Evolutionary conservation across 1,139 yeast genomes (phyloP).

Genomic region (Yamadazyma friedrichii): DNA sequence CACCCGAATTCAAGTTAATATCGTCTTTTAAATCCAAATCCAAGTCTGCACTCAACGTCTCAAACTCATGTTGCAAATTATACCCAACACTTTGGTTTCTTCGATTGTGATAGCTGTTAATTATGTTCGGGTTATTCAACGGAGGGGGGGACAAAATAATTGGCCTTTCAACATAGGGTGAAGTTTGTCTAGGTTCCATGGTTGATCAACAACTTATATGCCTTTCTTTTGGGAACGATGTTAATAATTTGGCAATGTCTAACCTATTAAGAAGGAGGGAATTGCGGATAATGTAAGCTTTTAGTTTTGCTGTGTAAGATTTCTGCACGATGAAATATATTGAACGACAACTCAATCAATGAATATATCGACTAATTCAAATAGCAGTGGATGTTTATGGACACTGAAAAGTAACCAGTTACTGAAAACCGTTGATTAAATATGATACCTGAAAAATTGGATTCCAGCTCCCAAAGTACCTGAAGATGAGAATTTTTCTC

Average conservation of each 20-base stretch:
- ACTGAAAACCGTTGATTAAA: too few species aligned
- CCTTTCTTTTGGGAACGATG: too few species aligned
- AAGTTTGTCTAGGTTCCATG: conserved; percentile 13
- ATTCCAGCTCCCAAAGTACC: conserved; percentile 1
- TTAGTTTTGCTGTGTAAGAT: too few species aligned
- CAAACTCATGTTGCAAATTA: conserved; percentile 48
- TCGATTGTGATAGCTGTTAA: conserved; percentile 19
- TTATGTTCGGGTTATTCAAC: conserved; percentile 18
- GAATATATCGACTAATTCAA: too few species aligned
- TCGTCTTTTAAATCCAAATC: conserved; percentile 41
- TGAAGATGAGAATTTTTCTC: conserved; percentile 3
- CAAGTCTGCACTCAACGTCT: conserved; percentile 46
- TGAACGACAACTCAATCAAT: too few species aligned
- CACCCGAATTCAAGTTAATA: neutral
- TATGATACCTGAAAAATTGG: too few species aligned
- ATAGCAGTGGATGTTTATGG: too few species aligned
- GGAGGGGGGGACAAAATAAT: conserved; percentile 45
- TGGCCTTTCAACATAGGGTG: conserved; percentile 25
- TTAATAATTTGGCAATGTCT: too few species aligned
- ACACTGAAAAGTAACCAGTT: too few species aligned
- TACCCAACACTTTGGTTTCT: conserved; percentile 45
- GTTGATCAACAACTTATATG: neutral
- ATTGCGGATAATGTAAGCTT: too few species aligned
- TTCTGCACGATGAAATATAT: too few species aligned
- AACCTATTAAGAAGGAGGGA: too few species aligned